Conservation (phyloP, 1,139 yeast species). For the Taphrina communis region DNA sequence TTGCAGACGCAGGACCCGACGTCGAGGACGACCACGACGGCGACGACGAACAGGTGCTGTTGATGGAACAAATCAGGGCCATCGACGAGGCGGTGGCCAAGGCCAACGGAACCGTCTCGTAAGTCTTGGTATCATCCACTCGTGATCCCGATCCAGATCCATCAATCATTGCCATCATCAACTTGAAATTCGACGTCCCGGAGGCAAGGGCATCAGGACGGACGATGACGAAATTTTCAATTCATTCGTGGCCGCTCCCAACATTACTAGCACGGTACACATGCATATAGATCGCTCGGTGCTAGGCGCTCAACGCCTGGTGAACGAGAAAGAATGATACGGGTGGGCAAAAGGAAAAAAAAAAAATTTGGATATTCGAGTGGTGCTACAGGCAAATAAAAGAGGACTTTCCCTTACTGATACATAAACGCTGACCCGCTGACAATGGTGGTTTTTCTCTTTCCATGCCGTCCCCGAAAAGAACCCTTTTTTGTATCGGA, state of each 20-base stretch:
- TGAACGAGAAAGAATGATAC: neutral
- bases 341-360: too few species aligned
- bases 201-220: too few species aligned
- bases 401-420: neutral
- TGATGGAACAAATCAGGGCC: slow-evolving; percentile 24
- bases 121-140: neutral
- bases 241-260: too few species aligned
- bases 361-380: neutral
- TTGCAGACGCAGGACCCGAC: neutral
- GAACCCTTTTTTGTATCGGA: too few species aligned
- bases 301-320: neutral
- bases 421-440: slow-evolving; percentile 18
- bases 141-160: too few species aligned
- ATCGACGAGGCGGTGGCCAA: slow-evolving; percentile 35
- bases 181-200: too few species aligned
- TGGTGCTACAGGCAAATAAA: neutral
- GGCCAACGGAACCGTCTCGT: neutral
- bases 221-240: too few species aligned
- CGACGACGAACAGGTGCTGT: slow-evolving; percentile 2
- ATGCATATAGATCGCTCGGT: too few species aligned
- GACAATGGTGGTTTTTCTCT: neutral
- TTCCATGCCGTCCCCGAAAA: too few species aligned
- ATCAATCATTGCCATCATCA: too few species aligned
- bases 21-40: neutral
- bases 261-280: too few species aligned